Evolutionary conservation across 352 stramenopile genomes (phyloP).

Genomic region (Phytophthora niederhauseri): DNA sequence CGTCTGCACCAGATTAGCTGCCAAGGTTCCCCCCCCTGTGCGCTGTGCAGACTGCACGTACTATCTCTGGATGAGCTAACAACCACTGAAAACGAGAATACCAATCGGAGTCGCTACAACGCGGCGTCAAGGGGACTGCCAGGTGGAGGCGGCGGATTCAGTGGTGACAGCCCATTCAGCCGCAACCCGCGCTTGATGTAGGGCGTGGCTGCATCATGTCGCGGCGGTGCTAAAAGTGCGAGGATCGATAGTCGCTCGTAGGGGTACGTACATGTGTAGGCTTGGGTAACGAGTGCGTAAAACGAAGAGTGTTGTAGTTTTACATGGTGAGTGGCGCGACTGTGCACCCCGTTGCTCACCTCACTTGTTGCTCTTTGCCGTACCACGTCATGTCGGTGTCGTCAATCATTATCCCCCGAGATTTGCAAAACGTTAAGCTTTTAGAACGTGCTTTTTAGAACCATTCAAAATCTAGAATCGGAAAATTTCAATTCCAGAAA

Average conservation of each 20-base stretch:
- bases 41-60: conserved; percentile 52
- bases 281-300: background rate
- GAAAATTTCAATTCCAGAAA: no score
- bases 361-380: background rate
- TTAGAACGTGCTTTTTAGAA: no score
- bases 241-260: background rate
- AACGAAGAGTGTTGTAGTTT: background rate
- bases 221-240: background rate
- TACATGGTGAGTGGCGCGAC: background rate
- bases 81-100: conserved; percentile 29
- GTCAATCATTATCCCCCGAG: conserved; percentile 4
- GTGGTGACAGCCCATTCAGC: conserved; percentile 8
- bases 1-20: conserved; percentile 60
- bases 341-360: no score
- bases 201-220: background rate
- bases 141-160: conserved; percentile 2
- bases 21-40: conserved; percentile 54
- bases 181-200: conserved; percentile 28
- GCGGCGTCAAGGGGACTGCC: conserved; percentile 13
- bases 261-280: background rate
- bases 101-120: conserved; percentile 32
- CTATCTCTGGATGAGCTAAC: conserved; percentile 20
- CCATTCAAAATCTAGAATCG: no score
- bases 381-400: background rate
- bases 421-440: conserved; percentile 3